Conservation (phyloP, 164 flowering plant genomes). For the Pachysandra terminalis region DNA sequence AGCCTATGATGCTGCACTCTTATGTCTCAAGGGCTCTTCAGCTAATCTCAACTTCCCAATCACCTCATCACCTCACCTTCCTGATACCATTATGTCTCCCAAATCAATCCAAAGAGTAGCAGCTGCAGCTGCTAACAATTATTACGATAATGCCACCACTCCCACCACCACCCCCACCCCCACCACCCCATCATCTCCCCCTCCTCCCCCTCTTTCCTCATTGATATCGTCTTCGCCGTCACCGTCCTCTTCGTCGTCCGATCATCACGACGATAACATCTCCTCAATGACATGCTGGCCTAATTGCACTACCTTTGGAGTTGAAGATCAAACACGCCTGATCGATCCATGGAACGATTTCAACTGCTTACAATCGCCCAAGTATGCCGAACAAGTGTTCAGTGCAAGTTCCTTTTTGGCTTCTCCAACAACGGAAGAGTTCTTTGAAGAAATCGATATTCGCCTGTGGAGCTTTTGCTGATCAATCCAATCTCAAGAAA, state of each 20-base stretch:
- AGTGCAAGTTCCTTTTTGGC: constrained; percentile 7
- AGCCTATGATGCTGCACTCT: constrained; percentile 94
- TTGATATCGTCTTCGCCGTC: neutral
- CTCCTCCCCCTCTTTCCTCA: constrained; percentile 7
- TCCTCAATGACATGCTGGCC: constrained; percentile 6
- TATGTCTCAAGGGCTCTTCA: constrained; percentile 82
- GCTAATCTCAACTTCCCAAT: constrained; percentile 82
- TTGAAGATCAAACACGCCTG: constrained; percentile 9
- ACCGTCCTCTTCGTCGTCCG: constrained; percentile 1
- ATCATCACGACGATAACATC: constrained; percentile 9
- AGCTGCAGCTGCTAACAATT: constrained; percentile 43
- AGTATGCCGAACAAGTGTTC: constrained; percentile 19
- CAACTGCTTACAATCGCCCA: constrained; percentile 20
- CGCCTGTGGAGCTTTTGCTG: constrained; percentile 34
- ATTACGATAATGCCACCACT: neutral
- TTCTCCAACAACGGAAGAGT: constrained; percentile 16
- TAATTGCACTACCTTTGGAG: constrained; percentile 6
- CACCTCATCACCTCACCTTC: constrained; percentile 20
- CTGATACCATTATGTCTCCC: constrained; percentile 55
- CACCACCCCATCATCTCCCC: constrained; percentile 2
- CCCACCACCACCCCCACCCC: neutral
- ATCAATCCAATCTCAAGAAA: neutral
- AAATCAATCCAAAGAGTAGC: constrained; percentile 85
- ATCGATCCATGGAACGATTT: constrained; percentile 21
- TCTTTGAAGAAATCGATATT: constrained; percentile 27